phyloP scores from a whole-genome alignment of 305 asterid genomes.

The Plantago lanceolata region DNA sequence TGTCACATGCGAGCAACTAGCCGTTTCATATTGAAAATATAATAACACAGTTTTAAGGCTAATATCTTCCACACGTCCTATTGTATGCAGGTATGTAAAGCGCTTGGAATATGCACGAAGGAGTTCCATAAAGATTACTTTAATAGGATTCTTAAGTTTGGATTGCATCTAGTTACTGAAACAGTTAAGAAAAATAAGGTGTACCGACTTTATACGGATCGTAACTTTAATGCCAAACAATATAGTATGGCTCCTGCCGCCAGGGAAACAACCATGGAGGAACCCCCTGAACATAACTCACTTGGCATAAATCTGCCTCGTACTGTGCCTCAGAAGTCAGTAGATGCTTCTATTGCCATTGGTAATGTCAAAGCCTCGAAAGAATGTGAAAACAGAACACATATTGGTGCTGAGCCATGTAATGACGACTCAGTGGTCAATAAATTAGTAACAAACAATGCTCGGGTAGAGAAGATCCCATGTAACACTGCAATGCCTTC shows the following conservation, averaged over 20 bases:
- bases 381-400: conserved; percentile 28
- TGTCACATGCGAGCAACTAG: not conserved
- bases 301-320: conserved; percentile 36
- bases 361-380: conserved; percentile 28
- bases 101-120: conserved; percentile 75
- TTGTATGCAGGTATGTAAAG: conserved; percentile 54
- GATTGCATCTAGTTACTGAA: conserved; percentile 65
- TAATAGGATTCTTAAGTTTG: conserved; percentile 54
- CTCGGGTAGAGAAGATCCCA: conserved; percentile 27
- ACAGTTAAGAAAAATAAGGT: conserved; percentile 51
- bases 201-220: conserved; percentile 76
- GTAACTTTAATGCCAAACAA: conserved; percentile 49
- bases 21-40: not conserved
- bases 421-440: no score
- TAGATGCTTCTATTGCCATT: conserved; percentile 36
- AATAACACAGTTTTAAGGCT: conserved; percentile 11
- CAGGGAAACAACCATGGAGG: conserved; percentile 28
- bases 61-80: conserved; percentile 19
- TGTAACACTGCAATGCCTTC: conserved; percentile 38
- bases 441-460: conserved; percentile 14
- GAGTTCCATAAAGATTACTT: conserved; percentile 63
- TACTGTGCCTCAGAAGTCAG: conserved; percentile 33
- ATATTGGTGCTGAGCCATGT: not conserved
- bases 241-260: conserved; percentile 30
- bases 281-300: conserved; percentile 33